A percentile compares a stretch with the other conserved stretches of the same genome.
phyloP scores from a whole-genome alignment of 2,329 filamentous ascomycete genomes.

The Aspergillus sp. region DNA sequence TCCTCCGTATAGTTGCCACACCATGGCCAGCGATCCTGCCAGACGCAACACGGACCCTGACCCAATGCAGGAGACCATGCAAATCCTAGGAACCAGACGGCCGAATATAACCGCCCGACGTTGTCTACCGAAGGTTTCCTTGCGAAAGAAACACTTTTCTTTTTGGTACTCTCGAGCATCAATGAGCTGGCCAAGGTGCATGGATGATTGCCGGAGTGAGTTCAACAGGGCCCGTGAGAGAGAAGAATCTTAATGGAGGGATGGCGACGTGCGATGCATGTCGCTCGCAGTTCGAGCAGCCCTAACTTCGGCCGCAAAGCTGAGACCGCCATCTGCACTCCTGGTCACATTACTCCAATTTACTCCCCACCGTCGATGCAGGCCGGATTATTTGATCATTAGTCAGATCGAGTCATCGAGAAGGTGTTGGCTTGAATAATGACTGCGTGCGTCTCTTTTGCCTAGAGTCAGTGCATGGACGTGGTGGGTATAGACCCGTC shows the following conservation, averaged over 20 bases:
- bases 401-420: background rate
- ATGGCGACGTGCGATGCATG: background rate
- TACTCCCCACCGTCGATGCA: background rate
- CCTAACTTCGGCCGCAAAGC: background rate
- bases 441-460: background rate
- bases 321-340: background rate
- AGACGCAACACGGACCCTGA: slow-evolving; percentile 11
- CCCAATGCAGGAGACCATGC: slow-evolving; percentile 10
- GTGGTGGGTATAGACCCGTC: background rate
- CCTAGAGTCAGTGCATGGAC: background rate
- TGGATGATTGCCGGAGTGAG: no score
- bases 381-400: background rate
- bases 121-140: no score
- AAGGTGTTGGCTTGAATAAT: background rate
- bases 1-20: background rate
- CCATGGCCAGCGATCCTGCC: background rate
- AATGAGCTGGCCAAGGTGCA: no score
- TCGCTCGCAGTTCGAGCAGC: background rate
- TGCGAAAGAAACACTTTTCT: no score
- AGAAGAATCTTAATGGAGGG: background rate
- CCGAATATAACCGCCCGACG: slow-evolving; percentile 3
- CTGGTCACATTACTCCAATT: background rate
- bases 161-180: no score
- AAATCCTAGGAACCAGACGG: background rate
- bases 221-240: background rate